Evolutionary conservation across 2,329 filamentous ascomycete species (phyloP).

Genomic region (Venturia nashicola): DNA sequence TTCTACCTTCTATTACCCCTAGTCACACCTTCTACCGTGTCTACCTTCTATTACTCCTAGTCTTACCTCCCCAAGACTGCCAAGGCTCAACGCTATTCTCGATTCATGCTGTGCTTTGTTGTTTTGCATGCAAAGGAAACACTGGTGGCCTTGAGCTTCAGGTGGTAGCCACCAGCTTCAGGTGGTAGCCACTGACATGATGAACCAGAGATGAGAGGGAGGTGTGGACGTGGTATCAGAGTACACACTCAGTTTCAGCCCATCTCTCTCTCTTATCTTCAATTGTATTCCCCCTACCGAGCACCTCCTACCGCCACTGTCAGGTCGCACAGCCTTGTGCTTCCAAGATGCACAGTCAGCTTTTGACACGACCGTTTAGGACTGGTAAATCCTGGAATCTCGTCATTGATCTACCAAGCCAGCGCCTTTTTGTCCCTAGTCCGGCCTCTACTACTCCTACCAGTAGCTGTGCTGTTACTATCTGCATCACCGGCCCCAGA

Average conservation of each 20-base stretch:
- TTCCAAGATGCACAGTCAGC: neutral
- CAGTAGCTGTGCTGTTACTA: neutral
- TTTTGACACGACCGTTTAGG: neutral
- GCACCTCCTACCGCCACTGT: neutral
- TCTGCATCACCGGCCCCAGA: neutral
- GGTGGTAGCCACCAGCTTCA: neutral
- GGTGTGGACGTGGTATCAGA: neutral
- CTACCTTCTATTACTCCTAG: no score
- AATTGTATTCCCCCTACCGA: no score
- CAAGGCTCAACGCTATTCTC: neutral
- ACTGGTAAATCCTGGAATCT: neutral
- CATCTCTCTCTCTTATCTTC: neutral
- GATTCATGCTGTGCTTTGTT: neutral
- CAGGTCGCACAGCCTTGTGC: neutral
- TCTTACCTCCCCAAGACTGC: neutral
- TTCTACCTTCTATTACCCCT: no score
- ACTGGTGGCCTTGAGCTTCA: neutral
- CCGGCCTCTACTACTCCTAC: no score
- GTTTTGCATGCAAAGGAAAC: neutral
- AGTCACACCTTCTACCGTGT: no score
- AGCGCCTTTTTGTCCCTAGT: neutral
- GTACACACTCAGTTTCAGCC: neutral
- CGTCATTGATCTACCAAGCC: neutral
- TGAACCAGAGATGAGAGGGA: neutral
- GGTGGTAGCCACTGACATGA: neutral